These are phyloP conservation scores for Coprinellus micaceus DNA, from an alignment of 768 basidiomycete species.

Conservation along the genomic window DNA sequence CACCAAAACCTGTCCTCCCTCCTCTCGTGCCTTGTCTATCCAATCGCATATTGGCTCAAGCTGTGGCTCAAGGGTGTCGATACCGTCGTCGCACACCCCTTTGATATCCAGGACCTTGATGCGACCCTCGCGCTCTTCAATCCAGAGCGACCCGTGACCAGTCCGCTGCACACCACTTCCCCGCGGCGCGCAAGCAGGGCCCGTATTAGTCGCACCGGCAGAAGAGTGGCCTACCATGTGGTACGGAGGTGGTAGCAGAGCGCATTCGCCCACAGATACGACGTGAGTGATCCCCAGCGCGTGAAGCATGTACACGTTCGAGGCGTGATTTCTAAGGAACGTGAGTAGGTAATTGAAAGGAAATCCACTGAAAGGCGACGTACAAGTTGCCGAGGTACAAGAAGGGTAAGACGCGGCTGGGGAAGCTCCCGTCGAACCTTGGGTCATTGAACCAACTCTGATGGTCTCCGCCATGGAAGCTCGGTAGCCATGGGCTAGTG, in stretches of 20 bases:
- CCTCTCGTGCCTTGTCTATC: slow-evolving; percentile 81
- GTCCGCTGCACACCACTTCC: slow-evolving; percentile 13
- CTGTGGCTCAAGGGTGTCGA: slow-evolving; percentile 89
- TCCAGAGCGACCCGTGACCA: slow-evolving; percentile 75
- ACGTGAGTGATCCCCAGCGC: slow-evolving; percentile 96
- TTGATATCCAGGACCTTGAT: slow-evolving; percentile 91
- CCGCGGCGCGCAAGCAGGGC: neutral
- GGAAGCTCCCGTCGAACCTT: slow-evolving; percentile 93
- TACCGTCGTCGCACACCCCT: slow-evolving; percentile 93
- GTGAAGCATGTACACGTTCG: slow-evolving; percentile 94
- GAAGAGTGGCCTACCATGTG: slow-evolving; percentile 8
- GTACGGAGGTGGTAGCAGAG: slow-evolving; percentile 70
- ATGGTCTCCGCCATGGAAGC: slow-evolving; percentile 61
- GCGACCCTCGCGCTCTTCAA: slow-evolving; percentile 82
- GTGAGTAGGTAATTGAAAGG: neutral
- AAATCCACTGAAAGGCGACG: slow-evolving; percentile 35
- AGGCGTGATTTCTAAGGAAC: slow-evolving; percentile 74
- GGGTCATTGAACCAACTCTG: slow-evolving; percentile 94
- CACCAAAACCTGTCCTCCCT: slow-evolving; percentile 88
- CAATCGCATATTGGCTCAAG: slow-evolving; percentile 86
- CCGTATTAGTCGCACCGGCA: neutral
- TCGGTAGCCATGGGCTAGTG: slow-evolving; percentile 64
- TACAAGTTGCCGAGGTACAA: slow-evolving; percentile 93
- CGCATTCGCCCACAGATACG: slow-evolving; percentile 94
- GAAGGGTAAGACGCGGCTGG: slow-evolving; percentile 87